Base-by-base conservation (phyloP, 1,284 basidiomycete genomes). In the Papiliotrema flavescens region DNA sequence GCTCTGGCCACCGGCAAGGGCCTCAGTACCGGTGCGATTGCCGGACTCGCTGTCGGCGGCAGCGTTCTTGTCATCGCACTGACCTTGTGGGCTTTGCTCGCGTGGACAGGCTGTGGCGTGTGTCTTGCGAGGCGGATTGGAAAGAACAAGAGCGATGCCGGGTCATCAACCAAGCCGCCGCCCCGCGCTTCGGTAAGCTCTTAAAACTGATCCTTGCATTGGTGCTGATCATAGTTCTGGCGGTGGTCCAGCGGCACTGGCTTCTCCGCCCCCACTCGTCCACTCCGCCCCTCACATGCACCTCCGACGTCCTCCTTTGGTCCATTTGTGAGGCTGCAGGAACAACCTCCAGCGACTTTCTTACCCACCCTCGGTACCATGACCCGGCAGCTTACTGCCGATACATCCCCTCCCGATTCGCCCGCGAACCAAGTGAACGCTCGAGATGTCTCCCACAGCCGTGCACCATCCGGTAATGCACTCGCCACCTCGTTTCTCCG, bases 171-270 rank as follows among this genome's bases (percentile, higher is more conserved):
- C 43, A 22, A 9, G 11, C 5, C 20, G 19, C 7, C 9, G 13
- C 20, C 19, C 17, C 20, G 13, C 9, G 9, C 22, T 24, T 45
- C 43, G 43, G 43, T 45, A 28, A 45, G 43, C 14, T 20, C 24
- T 9, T 11, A 20, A 14, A 13, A 15, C 41, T 9, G 19, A 42
- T 19, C 41, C 9, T 8, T 13, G 14, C 8, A 8, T 8, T 20
- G 9, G 41, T 42, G 9, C 43, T 45, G 19, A 45, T 19, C 20
- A 24, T 34, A 55, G 54, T 52, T 52, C 50, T 52, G 49, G 54
- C 43, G 54, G 19, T 47, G 44, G 47, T 51, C 49, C 7, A 28
- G n/a, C 17, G 26, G 15, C n/a, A 49, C 48, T 5, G 48, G 46
- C 11, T 11, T n/a, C 13, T 20, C 26, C 15, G 46, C 14, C 20